These are phyloP conservation scores for Xylaria sp. DNA, from an alignment of 2,329 filamentous ascomycete species.

Conservation along the genomic window DNA sequence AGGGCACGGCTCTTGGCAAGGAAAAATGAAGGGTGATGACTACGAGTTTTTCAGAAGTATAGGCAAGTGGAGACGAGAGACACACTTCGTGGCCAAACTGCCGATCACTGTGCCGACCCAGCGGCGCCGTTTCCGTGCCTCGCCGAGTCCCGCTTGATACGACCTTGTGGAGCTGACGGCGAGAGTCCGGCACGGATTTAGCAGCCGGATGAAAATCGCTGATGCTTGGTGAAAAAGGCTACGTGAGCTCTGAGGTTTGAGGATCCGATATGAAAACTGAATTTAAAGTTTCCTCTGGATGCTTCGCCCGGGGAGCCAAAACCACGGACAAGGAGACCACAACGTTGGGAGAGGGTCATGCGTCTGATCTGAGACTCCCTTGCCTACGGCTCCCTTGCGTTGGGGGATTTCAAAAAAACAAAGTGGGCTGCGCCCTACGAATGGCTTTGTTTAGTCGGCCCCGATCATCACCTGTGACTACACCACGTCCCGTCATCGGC, in stretches of 20 bases:
- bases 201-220: slow-evolving; percentile 28
- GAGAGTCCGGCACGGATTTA: slow-evolving; percentile 39
- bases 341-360: not conserved
- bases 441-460: not conserved
- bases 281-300: not conserved
- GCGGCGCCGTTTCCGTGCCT: slow-evolving; percentile 43
- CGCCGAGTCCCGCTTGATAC: slow-evolving; percentile 34
- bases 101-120: slow-evolving; percentile 26
- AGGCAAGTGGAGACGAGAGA: slow-evolving; percentile 25
- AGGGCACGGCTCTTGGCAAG: slow-evolving; percentile 16
- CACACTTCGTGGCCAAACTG: slow-evolving; percentile 19
- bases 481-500: slow-evolving; percentile 26
- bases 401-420: slow-evolving; percentile 4
- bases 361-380: not conserved
- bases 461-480: slow-evolving; percentile 11
- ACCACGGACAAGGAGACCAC: not conserved
- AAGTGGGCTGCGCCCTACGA: slow-evolving; percentile 15
- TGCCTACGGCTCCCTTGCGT: not conserved
- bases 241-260: not conserved
- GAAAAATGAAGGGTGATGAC: slow-evolving; percentile 15
- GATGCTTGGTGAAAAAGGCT: not conserved
- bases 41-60: slow-evolving; percentile 5
- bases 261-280: not conserved
- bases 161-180: slow-evolving; percentile 39
- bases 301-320: too few species aligned